A percentile compares a stretch with the other conserved stretches of the same genome.
phyloP scores from a whole-genome alignment of 352 stramenopile genomes.

The Phytophthora foliorum region DNA sequence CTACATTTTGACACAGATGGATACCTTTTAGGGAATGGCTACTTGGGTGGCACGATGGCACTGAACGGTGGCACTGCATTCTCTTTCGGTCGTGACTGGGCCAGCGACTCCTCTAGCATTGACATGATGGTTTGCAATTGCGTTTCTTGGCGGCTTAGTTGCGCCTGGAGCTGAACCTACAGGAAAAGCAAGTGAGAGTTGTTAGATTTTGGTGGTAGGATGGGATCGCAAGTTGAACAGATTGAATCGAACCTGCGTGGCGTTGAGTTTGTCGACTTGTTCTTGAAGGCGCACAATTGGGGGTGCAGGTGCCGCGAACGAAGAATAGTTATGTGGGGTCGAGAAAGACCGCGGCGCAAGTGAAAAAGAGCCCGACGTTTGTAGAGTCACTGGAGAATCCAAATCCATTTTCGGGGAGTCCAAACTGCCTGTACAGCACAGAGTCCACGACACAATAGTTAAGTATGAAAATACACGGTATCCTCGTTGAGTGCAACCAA shows the following conservation, averaged over 20 bases:
- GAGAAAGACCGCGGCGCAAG: constrained; percentile 29
- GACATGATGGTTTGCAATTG: constrained; percentile 68
- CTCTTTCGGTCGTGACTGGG: constrained; percentile 10
- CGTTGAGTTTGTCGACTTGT: constrained; percentile 63
- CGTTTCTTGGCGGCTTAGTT: constrained; percentile 62
- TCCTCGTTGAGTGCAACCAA: background rate
- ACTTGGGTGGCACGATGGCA: constrained; percentile 49
- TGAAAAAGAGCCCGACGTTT: constrained; percentile 19
- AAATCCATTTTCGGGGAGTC: constrained; percentile 43
- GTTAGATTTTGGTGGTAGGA: background rate
- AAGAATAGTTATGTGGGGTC: constrained; percentile 28
- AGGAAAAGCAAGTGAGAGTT: background rate
- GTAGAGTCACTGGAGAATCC: constrained; percentile 31
- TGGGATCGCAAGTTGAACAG: no score
- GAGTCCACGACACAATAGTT: background rate
- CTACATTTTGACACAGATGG: constrained; percentile 12
- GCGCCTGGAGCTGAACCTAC: constrained; percentile 62
- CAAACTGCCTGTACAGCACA: constrained; percentile 23
- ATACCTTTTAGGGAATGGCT: background rate
- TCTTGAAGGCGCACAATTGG: constrained; percentile 50
- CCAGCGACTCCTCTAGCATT: constrained; percentile 48
- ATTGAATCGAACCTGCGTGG: constrained; percentile 53
- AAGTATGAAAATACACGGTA: background rate
- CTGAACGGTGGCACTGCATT: constrained; percentile 57
- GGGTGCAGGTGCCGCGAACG: constrained; percentile 27